A percentile compares a stretch with the other conserved stretches of the same genome.
Evolutionary conservation across 2,329 filamentous ascomycete species (phyloP).

Genomic region (Cercospora nicotianae): DNA sequence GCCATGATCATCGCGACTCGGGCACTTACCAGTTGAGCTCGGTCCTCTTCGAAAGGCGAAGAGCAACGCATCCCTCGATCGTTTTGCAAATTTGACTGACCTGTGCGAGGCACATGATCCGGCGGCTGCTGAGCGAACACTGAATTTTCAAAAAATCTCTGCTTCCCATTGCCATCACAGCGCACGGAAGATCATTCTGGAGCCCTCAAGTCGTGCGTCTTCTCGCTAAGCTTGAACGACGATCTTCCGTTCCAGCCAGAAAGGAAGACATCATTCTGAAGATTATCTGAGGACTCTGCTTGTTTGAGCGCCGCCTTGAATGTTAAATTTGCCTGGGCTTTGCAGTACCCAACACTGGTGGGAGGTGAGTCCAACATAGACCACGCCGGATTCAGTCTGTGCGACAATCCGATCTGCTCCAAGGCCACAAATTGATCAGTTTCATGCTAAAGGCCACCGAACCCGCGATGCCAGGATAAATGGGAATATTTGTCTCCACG

Average conservation of each 20-base stretch:
- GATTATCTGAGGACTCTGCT: too few relatives aligned
- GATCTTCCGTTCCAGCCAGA: too few relatives aligned
- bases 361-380: neutral
- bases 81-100: neutral
- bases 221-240: too few relatives aligned
- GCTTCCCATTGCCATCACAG: neutral
- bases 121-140: neutral
- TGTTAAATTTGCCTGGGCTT: too few relatives aligned
- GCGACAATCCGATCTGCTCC: neutral
- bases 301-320: too few relatives aligned
- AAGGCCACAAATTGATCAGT: neutral
- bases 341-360: too few relatives aligned
- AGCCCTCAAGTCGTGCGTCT: neutral
- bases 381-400: neutral
- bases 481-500: too few relatives aligned
- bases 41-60: neutral
- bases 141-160: too few relatives aligned
- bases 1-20: too few relatives aligned
- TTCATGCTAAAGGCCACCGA: neutral
- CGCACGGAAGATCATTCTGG: neutral
- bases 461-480: too few relatives aligned
- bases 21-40: neutral
- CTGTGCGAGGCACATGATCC: neutral
- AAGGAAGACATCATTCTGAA: too few relatives aligned
- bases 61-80: neutral